Percentiles rank a stretch among this genome's conserved stretches.
phyloP scores from a whole-genome alignment of 345 rosid species.

The Syzygium grande region DNA sequence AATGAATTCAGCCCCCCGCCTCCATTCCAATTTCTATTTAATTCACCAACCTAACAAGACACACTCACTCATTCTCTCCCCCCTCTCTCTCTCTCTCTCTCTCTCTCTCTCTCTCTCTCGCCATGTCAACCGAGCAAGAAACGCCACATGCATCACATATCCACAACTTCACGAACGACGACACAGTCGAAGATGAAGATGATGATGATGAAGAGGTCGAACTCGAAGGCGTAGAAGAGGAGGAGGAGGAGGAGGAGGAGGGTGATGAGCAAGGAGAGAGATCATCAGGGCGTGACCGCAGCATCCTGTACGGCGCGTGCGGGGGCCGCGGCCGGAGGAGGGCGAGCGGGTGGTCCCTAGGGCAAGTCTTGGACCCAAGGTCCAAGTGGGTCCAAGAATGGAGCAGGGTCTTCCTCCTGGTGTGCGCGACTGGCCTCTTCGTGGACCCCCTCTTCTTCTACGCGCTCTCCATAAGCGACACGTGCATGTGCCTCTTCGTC shows the following conservation, averaged over 20 bases:
- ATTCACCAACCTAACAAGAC: background rate
- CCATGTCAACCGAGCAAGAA: constrained; percentile 6
- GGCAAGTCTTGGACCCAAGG: constrained; percentile 75
- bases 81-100: background rate
- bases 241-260: background rate
- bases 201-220: background rate
- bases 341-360: constrained; percentile 31
- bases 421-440: constrained; percentile 74
- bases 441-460: constrained; percentile 96
- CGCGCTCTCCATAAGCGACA: constrained; percentile 60
- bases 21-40: background rate
- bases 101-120: background rate
- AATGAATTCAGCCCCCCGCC: background rate
- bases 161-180: background rate
- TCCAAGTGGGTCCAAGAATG: constrained; percentile 85
- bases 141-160: background rate
- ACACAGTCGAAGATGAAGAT: background rate
- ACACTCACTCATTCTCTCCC: background rate
- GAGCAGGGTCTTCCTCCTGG: constrained; percentile 78
- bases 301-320: background rate
- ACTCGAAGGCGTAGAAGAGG: background rate
- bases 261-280: background rate
- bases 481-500: constrained; percentile 69
- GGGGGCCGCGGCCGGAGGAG: constrained; percentile 17
- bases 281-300: background rate